Base-by-base conservation (phyloP, 2,329 filamentous ascomycete species). In the Aspergillus texensis region DNA sequence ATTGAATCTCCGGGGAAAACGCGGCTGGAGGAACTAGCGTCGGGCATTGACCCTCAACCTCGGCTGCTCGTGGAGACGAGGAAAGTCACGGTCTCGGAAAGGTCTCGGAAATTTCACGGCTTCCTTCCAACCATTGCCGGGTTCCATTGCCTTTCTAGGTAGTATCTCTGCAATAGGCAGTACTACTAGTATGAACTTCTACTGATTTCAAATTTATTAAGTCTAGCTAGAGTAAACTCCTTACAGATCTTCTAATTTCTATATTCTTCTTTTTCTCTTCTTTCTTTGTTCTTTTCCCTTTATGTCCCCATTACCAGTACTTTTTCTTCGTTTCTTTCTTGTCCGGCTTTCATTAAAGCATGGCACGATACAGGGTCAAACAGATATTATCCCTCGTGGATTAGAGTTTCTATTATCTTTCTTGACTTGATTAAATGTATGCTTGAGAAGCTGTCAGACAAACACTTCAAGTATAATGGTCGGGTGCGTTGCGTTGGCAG, bases 1-100 rank as follows among this genome's bases (percentile, higher is more conserved):
- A 68, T 59, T 66, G 64, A 65, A 50, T 34, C 59, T 24, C 58
- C 56, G 58, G 62, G 26, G 62, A 61, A 61, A 28, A 57, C 58
- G 48, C 53, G 53, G 39, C 57, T 57, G 52, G 61, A 50, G 48
- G 21, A 36, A 21, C 41, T 56, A 36, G 46, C 50, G 62, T 62
- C 60, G 60, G 45, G 32, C 41, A 62, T 61, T 54, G 45, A 61
- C 48, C 57, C 24, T 52, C 52, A 55, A 63, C 64, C 64, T 65
- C 64, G 64, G 64, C 50, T 65, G 55, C 56, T 62, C 56, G 56
- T 60, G 58, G 26, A 48, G 39, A 39, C 32, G 14, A 16, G 32
- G 30, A 36, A 55, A 39, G 52, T 41, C 52, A 19, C 12, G 10
- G 14, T 55, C 52, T 55, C 52, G 32, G 52, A 39, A 19, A 26